These are phyloP conservation scores for Colletotrichum lupini DNA, from an alignment of 2,329 filamentous ascomycete genomes.

Conservation along the genomic window DNA sequence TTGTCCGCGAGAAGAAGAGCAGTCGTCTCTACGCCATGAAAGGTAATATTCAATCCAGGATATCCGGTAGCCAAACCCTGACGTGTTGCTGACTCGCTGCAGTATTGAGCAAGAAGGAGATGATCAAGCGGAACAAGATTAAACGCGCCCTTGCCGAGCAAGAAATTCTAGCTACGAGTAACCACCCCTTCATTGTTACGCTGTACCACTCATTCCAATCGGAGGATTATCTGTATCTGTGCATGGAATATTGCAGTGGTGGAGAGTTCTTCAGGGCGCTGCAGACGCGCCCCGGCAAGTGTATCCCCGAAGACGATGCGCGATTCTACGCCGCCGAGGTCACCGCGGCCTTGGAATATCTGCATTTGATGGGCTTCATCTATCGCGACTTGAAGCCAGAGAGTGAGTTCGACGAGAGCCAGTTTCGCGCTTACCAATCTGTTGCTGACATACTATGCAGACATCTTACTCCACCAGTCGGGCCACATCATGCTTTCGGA, in stretches of 20 bases:
- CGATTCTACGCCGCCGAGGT: constrained; percentile 98
- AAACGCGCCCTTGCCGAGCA: constrained; percentile 97
- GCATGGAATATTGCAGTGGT: constrained; percentile 99
- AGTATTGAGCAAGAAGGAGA: constrained; percentile 99
- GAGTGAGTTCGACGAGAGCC: constrained; percentile 69
- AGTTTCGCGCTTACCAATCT: constrained; percentile 22
- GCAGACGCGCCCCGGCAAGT: constrained; percentile 96
- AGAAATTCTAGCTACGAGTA: constrained; percentile 97
- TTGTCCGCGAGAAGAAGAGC: constrained; percentile 98
- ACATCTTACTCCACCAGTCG: constrained; percentile 98
- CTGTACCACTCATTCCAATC: constrained; percentile 99
- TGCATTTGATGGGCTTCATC: constrained; percentile 99
- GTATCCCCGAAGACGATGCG: constrained; percentile 95
- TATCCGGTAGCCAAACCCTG: neutral
- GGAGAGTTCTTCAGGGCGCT: constrained; percentile 98
- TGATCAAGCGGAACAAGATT: constrained; percentile 99
- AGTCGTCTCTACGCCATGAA: constrained; percentile 98
- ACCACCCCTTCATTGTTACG: constrained; percentile 98
- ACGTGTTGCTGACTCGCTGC: constrained; percentile 48
- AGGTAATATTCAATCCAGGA: constrained; percentile 65
- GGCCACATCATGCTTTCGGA: constrained; percentile 99
- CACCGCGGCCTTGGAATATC: constrained; percentile 93
- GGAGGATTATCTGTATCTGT: constrained; percentile 98
- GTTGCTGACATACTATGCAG: constrained; percentile 56
- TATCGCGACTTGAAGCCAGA: constrained; percentile 98